Percentiles rank a stretch among this genome's conserved stretches.
phyloP scores from a whole-genome alignment of 148 eudicot species.

The Camellia granthamiana region DNA sequence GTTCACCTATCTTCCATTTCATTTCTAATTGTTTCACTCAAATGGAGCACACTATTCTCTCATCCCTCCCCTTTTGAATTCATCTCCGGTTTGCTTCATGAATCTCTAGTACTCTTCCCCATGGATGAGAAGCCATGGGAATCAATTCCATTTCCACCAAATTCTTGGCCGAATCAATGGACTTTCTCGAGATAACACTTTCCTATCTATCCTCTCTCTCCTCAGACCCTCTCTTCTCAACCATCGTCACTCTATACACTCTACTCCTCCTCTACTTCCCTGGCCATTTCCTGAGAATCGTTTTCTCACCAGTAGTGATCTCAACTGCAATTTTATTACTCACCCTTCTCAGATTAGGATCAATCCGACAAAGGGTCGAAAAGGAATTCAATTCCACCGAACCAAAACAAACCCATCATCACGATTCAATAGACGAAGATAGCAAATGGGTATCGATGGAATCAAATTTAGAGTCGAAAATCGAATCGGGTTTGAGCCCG shows the following conservation, averaged over 20 bases:
- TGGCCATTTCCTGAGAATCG: conserved; percentile 19
- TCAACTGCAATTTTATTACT: conserved; percentile 51
- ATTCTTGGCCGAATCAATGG: not conserved
- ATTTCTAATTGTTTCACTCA: not conserved
- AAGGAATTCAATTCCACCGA: conserved; percentile 1
- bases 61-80: not conserved
- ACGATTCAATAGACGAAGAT: not conserved
- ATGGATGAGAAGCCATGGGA: conserved; percentile 10
- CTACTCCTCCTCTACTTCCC: conserved; percentile 60
- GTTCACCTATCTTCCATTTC: not conserved
- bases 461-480: not conserved
- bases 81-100: not conserved
- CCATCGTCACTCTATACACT: conserved; percentile 43
- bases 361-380: conserved; percentile 26
- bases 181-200: not conserved
- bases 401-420: not conserved
- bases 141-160: conserved; percentile 14
- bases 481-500: not conserved
- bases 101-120: not conserved
- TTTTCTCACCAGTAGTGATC: conserved; percentile 50
- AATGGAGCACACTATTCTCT: not conserved
- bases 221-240: conserved; percentile 46
- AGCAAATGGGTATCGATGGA: not conserved
- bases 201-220: conserved; percentile 18
- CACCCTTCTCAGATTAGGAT: conserved; percentile 52